A percentile compares a stretch with the other conserved stretches of the same genome.
phyloP scores from a whole-genome alignment of 2,329 filamentous ascomycete species.

The Hypoxylon sp. region DNA sequence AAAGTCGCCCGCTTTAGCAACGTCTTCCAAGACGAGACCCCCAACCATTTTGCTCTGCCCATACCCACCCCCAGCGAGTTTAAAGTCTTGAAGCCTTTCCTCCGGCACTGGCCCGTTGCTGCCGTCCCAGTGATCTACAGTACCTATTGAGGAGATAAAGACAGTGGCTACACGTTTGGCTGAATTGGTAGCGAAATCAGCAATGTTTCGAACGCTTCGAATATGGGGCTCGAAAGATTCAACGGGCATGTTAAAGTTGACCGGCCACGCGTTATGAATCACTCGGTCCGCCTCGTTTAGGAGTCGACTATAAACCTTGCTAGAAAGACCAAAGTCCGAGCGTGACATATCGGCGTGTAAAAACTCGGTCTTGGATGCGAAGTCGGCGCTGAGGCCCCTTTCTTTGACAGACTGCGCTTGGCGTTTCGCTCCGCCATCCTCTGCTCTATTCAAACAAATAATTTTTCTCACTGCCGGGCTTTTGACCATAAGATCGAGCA shows the following conservation, averaged over 20 bases:
- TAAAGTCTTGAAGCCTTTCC: conserved; percentile 55
- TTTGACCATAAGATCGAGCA: conserved; percentile 58
- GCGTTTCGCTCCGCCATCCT: conserved; percentile 58
- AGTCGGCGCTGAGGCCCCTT: conserved; percentile 58
- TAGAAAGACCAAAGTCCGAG: conserved; percentile 63
- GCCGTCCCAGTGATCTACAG: conserved; percentile 56
- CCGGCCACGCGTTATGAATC: conserved; percentile 70
- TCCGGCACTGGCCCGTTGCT: conserved; percentile 57
- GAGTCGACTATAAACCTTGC: conserved; percentile 56
- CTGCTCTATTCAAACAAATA: conserved; percentile 65
- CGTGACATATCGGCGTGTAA: conserved; percentile 64
- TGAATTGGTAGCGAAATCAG: conserved; percentile 58
- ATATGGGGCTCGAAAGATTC: conserved; percentile 67
- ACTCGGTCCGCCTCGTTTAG: conserved; percentile 61
- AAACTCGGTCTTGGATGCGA: conserved; percentile 61
- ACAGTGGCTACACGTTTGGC: conserved; percentile 57
- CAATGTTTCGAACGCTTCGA: conserved; percentile 64
- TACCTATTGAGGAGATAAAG: conserved; percentile 63
- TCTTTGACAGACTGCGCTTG: conserved; percentile 57
- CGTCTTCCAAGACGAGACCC: conserved; percentile 61
- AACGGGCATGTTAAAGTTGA: conserved; percentile 67
- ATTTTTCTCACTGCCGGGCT: conserved; percentile 58
- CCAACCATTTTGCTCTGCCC: conserved; percentile 61
- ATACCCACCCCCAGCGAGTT: conserved; percentile 57
- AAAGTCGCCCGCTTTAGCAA: conserved; percentile 55